phyloP scores from a whole-genome alignment of 495 filamentous ascomycete species.

The Talaromyces wortmannii region DNA sequence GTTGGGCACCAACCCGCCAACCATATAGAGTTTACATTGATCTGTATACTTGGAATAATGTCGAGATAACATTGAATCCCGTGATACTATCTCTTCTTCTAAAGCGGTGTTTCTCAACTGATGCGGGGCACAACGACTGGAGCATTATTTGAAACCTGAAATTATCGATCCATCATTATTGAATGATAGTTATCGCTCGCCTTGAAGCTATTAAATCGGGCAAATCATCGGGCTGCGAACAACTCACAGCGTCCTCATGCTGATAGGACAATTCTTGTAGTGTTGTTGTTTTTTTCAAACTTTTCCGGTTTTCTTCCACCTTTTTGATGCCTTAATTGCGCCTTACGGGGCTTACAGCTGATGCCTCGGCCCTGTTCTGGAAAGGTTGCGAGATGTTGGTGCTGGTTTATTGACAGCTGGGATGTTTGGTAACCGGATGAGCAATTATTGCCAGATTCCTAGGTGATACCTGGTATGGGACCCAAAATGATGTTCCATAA shows the following conservation, averaged over 20 bases:
- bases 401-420: too few species aligned
- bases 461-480: too few species aligned
- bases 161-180: background rate
- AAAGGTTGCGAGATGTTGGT: too few species aligned
- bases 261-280: too few species aligned
- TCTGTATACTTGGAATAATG: background rate
- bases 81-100: background rate
- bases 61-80: background rate
- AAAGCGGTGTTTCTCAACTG: too few species aligned
- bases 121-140: background rate
- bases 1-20: background rate
- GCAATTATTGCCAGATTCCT: too few species aligned
- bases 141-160: background rate
- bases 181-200: background rate
- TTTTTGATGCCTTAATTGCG: background rate
- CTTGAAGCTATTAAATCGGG: background rate
- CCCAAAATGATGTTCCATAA: too few species aligned
- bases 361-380: too few species aligned
- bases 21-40: too few species aligned
- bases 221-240: conserved; percentile 6
- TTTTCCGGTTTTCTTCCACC: background rate
- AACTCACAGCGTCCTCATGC: background rate
- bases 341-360: too few species aligned
- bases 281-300: too few species aligned
- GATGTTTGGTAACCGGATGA: too few species aligned